Evolutionary conservation across 768 basidiomycete species (phyloP).

Genomic region (Heimioporus sp.): DNA sequence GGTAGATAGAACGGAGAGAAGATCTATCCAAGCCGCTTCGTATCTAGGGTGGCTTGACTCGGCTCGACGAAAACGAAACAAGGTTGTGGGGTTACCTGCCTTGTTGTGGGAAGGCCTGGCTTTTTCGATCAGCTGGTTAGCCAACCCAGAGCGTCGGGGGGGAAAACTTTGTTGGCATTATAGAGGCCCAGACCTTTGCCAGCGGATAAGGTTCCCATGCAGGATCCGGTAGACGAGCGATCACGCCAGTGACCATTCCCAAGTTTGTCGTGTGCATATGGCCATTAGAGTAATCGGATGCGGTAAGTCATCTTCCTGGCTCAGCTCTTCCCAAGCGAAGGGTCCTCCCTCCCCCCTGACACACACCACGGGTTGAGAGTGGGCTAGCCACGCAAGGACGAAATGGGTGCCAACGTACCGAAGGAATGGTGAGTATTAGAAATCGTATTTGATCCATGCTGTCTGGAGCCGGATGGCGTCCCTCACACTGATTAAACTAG

Average conservation of each 20-base stretch:
- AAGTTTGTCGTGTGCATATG: not conserved
- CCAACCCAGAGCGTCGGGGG: not conserved
- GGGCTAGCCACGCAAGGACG: constrained; percentile 1
- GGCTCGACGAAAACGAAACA: constrained; percentile 9
- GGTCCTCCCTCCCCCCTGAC: constrained; percentile 3
- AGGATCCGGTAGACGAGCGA: constrained; percentile 15
- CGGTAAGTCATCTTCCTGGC: not conserved
- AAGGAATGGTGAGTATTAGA: not conserved
- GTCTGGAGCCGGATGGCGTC: not conserved
- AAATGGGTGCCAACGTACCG: not conserved
- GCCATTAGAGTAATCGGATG: constrained; percentile 6
- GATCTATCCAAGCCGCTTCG: constrained; percentile 13
- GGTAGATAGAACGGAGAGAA: constrained; percentile 23
- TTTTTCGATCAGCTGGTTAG: constrained; percentile 10
- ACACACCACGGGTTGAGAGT: not conserved
- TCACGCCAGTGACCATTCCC: constrained; percentile 1
- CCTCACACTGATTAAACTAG: not conserved
- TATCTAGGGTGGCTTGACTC: constrained; percentile 19
- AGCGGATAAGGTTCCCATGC: constrained; percentile 9
- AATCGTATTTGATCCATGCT: not conserved
- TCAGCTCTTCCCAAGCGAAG: constrained; percentile 14
- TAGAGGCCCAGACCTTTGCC: constrained; percentile 10
- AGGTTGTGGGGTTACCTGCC: constrained; percentile 16
- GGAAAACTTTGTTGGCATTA: constrained; percentile 12
- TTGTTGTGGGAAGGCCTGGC: constrained; percentile 9